Base-by-base conservation (phyloP, 108 stramenopile genomes). In the Hondaea fermentalgiana region DNA sequence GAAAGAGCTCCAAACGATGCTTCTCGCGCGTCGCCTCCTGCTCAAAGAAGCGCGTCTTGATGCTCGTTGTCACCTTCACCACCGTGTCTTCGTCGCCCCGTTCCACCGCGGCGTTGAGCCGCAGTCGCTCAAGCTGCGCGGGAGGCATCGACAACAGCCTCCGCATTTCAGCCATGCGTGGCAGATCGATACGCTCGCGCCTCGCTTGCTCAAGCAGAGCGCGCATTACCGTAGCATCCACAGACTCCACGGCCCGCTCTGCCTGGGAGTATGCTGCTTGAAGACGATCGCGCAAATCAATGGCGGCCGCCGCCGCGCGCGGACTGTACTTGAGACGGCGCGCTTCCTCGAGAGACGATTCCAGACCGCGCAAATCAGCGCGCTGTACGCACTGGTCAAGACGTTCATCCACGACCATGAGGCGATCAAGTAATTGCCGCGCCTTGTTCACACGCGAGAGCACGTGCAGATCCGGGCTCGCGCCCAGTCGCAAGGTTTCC, bases 141-240 rank as follows among this genome's bases (percentile, higher is more conserved):
- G 28, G 60, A 0, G 72, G 60, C 47, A 88, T 19, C 25, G 53
- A 87, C 57, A 90, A 28, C 16, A 59, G 44, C 21, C 57, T 5
- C 3, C 60, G 64, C 42, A 87, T 57, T n/a, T 88, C 90, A 4
- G 44, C 28, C 49, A 49, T 12, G 25, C 60, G 42, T 4, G 60
- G 89, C 59, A 89, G 87, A 57, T 51, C 89, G 10, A 87, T n/a
- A 16, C 43, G 47, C 51, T 89, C 76, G 76, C 72, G 88, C 76
- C n/a, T 19, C 10, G 58, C 87, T 35, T 53, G 28, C 49, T 59
- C 87, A 4, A n/a, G 23, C 57, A 83, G 25, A 0, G 76, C 4
- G 49, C 76, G 76, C 45, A 83, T 83, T 23, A 4, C 76, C 19
- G 45, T 83, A 6, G 3, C 76, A 35, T 83, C 76, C 45, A 83